Evolutionary conservation across 768 basidiomycete genomes (phyloP).

Genomic region (Phylloporus scabripes): DNA sequence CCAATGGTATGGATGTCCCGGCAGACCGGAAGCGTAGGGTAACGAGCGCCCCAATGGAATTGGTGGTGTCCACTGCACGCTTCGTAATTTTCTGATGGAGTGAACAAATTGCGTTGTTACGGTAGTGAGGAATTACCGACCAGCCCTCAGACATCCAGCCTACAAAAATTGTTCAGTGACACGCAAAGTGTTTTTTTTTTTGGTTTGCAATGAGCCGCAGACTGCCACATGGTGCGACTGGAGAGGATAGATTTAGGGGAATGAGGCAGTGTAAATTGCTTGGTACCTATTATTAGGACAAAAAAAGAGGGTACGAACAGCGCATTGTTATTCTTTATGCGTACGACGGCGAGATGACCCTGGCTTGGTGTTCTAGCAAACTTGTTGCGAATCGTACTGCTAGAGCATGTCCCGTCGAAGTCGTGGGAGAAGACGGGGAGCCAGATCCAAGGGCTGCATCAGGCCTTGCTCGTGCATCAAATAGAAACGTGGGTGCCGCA

Average conservation of each 20-base stretch:
- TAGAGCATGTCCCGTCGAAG: not conserved
- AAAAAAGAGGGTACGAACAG: not conserved
- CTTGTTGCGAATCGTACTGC: not conserved
- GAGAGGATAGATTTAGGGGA: not conserved
- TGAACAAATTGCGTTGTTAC: slow-evolving; percentile 7
- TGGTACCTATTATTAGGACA: not conserved
- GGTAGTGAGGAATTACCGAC: slow-evolving; percentile 1
- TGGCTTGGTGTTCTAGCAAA: not conserved
- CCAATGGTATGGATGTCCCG: slow-evolving; percentile 61
- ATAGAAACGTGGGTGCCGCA: not conserved
- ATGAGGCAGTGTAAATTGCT: not conserved
- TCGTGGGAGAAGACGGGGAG: not conserved
- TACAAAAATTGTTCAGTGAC: not conserved
- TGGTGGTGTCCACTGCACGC: slow-evolving; percentile 8
- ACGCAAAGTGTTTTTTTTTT: not conserved
- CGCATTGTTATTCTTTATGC: not conserved
- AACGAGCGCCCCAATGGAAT: slow-evolving; percentile 2
- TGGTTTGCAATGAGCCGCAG: not conserved
- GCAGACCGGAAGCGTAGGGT: slow-evolving; percentile 90
- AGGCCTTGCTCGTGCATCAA: not conserved
- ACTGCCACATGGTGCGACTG: not conserved
- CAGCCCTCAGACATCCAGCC: not conserved
- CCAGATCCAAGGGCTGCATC: not conserved
- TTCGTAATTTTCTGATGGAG: slow-evolving; percentile 17
- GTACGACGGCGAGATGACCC: not conserved